Conservation (phyloP, 169 alveolate genomes). For the Plasmodium falciparum region DNA sequence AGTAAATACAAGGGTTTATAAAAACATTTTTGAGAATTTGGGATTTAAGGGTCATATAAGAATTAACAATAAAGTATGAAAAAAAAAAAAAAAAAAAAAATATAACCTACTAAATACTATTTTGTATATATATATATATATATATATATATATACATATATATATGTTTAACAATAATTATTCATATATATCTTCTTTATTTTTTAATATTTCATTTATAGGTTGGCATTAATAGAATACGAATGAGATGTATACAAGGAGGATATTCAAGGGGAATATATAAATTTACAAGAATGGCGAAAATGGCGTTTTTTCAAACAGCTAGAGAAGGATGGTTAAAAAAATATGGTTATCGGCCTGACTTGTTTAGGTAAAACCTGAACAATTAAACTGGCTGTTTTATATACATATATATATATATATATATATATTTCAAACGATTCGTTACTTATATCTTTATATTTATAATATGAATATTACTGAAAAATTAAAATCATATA, state of each 20-base stretch:
- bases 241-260: conserved; percentile 88
- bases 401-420: not conserved
- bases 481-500: not conserved
- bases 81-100: too few species aligned
- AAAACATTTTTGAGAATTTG: conserved; percentile 84
- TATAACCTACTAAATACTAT: not conserved
- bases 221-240: conserved; percentile 85
- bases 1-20: conserved; percentile 88
- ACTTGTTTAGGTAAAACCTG: conserved; percentile 80
- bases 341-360: conserved; percentile 88
- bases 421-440: not conserved
- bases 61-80: conserved; percentile 84
- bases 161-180: not conserved
- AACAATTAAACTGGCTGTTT: not conserved
- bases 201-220: conserved; percentile 20
- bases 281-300: conserved; percentile 88
- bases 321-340: conserved; percentile 91
- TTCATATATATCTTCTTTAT: conserved; percentile 1
- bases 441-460: not conserved
- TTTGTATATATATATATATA: not conserved
- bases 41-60: conserved; percentile 88
- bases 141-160: conserved; percentile 1
- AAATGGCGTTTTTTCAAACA: conserved; percentile 88
- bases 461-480: not conserved
- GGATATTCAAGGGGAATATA: conserved; percentile 89